Evolutionary conservation across 768 basidiomycete genomes (phyloP).

Genomic region (Strobilomyces echinocephalus): DNA sequence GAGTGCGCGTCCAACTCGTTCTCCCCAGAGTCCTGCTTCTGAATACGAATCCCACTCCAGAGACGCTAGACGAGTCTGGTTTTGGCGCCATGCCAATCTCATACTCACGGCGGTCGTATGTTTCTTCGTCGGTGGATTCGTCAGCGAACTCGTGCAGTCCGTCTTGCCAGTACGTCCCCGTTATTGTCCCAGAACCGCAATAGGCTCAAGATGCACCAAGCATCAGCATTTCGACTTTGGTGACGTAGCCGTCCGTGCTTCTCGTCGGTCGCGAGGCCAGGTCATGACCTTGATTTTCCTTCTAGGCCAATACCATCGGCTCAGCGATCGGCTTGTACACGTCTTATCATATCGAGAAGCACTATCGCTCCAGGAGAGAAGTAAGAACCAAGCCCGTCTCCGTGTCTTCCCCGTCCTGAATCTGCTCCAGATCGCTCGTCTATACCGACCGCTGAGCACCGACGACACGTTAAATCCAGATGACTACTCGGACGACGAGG

Average conservation of each 20-base stretch:
- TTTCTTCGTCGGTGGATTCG: slow-evolving; percentile 73
- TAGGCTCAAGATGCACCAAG: slow-evolving; percentile 33
- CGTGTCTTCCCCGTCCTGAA: not conserved
- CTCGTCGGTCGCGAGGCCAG: slow-evolving; percentile 9
- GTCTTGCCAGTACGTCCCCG: slow-evolving; percentile 57
- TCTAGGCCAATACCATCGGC: slow-evolving; percentile 74
- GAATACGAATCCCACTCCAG: slow-evolving; percentile 34
- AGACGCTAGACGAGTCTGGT: slow-evolving; percentile 77
- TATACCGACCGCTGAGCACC: slow-evolving; percentile 68
- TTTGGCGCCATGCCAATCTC: slow-evolving; percentile 71
- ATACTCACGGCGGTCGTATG: slow-evolving; percentile 68
- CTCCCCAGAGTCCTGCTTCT: not conserved
- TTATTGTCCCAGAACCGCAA: not conserved
- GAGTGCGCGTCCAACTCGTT: slow-evolving; percentile 50
- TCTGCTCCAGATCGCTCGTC: slow-evolving; percentile 56
- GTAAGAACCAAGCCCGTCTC: slow-evolving; percentile 32
- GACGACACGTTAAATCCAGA: slow-evolving; percentile 50
- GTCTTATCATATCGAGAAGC: slow-evolving; percentile 64
- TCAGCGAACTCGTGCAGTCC: slow-evolving; percentile 80
- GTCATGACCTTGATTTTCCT: slow-evolving; percentile 6
- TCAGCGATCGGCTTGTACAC: slow-evolving; percentile 63
- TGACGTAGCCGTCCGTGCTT: slow-evolving; percentile 57
- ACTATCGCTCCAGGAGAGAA: slow-evolving; percentile 78
- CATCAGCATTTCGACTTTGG: slow-evolving; percentile 69
- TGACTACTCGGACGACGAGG: slow-evolving; percentile 41